Evolutionary conservation across 352 stramenopile species (phyloP), one percentile per base, ranked within the genome.

Genomic region (Phytophthora aleatoria): DNA sequence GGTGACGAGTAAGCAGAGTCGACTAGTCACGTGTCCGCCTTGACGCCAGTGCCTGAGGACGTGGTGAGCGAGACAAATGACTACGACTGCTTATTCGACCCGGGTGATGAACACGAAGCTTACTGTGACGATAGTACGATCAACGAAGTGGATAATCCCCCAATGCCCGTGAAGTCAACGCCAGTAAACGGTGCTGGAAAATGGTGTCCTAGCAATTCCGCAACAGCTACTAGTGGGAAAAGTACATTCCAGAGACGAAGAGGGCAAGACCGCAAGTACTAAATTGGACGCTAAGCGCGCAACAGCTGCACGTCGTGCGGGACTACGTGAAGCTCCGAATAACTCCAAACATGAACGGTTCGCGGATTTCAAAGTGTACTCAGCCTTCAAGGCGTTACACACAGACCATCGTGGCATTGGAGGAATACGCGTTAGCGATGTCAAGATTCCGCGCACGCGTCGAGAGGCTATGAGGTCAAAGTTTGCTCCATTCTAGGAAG

Each of bases 361-460:
- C n/a, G 47, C 39, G 3, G 27, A 53, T 27, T 41, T n/a, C 7
- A 5, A 13, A 27, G 27, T 41, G 27, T 53, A 53, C 47, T 50
- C 43, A n/a, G 43, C 43, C 3, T 50, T 50, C 43, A 50, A 50
- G 43, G 24, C 43, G 13, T 20, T 50, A 5, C 43, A 50, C 13
- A 20, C 43, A 50, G 24, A 50, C 10, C 35, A 7, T n/a, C 35
- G 35, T 41, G 35, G 35, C 11, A 13, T 3, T 11, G 9, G 9
- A 11, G 35, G 35, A 15, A 41, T 41, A 15, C 35, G 35, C 10
- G 35, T 7, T 13, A 41, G 11, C 35, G 35, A 50, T 24, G 26
- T 50, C 2, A 50, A 33, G 12, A 50, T 50, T 8, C 43, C 43
- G 5, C 28, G 26, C 16, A 50, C 9, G 6, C 30, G 30, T 20